Evolutionary conservation across 2,329 filamentous ascomycete genomes (phyloP).

Genomic region (Microdochium paspali): DNA sequence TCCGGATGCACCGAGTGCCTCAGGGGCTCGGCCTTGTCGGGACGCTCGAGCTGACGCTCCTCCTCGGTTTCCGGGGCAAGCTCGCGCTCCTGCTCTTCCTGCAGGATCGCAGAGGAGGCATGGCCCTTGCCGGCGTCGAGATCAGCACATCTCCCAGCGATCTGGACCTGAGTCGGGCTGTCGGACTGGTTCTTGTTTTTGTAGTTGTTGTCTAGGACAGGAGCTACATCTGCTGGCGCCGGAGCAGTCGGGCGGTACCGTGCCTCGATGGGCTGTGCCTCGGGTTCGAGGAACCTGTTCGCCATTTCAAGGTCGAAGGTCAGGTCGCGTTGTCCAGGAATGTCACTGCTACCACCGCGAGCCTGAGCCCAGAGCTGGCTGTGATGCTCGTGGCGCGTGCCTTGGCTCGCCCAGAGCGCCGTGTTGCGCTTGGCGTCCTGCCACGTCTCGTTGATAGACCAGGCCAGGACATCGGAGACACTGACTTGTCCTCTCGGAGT

Average conservation of each 20-base stretch:
- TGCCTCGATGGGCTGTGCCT: conserved; percentile 39
- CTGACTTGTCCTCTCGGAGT: conserved; percentile 19
- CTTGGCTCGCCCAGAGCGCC: conserved; percentile 53
- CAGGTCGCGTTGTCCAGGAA: background rate
- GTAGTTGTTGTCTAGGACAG: no score
- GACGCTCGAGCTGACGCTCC: conserved; percentile 45
- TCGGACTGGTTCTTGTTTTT: no score
- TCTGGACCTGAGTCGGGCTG: conserved; percentile 18
- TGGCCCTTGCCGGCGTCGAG: background rate
- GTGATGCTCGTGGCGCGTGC: conserved; percentile 36
- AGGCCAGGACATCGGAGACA: conserved; percentile 46
- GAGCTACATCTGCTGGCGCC: no score
- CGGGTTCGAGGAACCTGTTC: conserved; percentile 40
- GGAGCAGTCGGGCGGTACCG: conserved; percentile 37
- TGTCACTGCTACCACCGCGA: background rate
- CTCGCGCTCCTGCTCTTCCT: conserved; percentile 63
- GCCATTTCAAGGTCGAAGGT: conserved; percentile 19
- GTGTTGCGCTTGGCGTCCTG: conserved; percentile 36
- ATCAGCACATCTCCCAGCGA: conserved; percentile 8
- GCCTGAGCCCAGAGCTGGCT: conserved; percentile 21
- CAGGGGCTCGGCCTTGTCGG: conserved; percentile 25
- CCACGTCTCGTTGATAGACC: conserved; percentile 50
- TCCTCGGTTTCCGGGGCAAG: conserved; percentile 54
- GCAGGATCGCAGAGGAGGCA: conserved; percentile 19
- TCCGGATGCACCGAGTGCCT: conserved; percentile 32